A percentile compares a stretch with the other conserved stretches of the same genome.
Conservation (phyloP, 75 land plant genomes). For the Chamaecyparis obtusa region DNA sequence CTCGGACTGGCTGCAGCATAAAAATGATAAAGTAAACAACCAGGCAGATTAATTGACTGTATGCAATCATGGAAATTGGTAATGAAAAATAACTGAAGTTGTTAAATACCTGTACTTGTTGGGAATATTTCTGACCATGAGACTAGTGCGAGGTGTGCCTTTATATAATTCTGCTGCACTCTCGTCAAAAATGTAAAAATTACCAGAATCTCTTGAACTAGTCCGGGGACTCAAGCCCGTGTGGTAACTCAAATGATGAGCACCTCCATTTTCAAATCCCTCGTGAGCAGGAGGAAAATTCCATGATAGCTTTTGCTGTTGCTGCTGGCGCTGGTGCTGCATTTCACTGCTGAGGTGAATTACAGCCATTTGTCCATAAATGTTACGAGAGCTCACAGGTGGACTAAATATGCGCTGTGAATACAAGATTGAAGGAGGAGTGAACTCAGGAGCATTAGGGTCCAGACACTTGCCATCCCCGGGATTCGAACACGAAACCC, state of each 20-base stretch:
- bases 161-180: neutral
- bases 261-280: neutral
- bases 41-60: no score
- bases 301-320: neutral
- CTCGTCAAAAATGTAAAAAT: neutral
- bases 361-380: neutral
- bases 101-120: slow-evolving; percentile 38
- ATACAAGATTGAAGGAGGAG: neutral
- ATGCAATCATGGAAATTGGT: neutral
- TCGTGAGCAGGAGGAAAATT: neutral
- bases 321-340: neutral
- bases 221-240: neutral
- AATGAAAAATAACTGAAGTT: no score
- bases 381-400: neutral
- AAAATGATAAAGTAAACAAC: neutral
- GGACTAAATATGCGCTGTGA: neutral
- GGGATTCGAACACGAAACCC: neutral
- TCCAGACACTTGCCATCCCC: neutral
- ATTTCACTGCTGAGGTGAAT: neutral
- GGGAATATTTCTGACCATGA: slow-evolving; percentile 47
- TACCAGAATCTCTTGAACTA: neutral
- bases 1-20: slow-evolving; percentile 28
- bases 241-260: neutral
- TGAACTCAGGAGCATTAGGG: slow-evolving; percentile 7
- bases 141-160: slow-evolving; percentile 24